Evolutionary conservation across 2,329 filamentous ascomycete genomes (phyloP).

Genomic region (Botrytis fragariae): DNA sequence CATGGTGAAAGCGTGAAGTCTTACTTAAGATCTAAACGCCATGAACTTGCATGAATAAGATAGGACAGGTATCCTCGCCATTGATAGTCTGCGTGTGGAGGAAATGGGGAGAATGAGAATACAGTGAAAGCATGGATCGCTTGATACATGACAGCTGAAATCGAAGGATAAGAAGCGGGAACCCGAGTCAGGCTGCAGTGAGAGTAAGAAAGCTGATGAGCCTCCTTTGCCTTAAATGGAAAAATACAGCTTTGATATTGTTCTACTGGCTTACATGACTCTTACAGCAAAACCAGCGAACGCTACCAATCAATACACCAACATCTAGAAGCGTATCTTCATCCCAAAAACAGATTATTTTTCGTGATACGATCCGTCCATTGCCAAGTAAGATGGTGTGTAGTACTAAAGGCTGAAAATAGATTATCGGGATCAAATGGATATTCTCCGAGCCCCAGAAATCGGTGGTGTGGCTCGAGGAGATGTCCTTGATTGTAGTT

Average conservation of each 20-base stretch:
- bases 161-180: background rate
- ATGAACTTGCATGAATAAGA: background rate
- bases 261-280: background rate
- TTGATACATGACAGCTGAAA: background rate
- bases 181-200: background rate
- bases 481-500: background rate
- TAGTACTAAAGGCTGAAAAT: background rate
- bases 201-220: background rate
- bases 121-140: background rate
- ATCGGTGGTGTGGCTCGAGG: background rate
- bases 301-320: background rate
- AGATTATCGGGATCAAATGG: background rate
- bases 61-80: background rate
- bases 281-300: background rate
- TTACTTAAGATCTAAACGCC: background rate
- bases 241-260: background rate
- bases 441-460: slow-evolving; percentile 3
- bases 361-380: background rate
- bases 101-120: background rate
- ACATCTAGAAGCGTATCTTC: background rate
- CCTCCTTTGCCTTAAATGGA: background rate
- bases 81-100: background rate
- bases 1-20: background rate
- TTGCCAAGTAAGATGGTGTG: background rate
- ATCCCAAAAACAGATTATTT: background rate